Evolutionary conservation across 1,139 yeast species (phyloP), one percentile per base, ranked within the genome.

Genomic region (Yamadazyma atlantica): DNA sequence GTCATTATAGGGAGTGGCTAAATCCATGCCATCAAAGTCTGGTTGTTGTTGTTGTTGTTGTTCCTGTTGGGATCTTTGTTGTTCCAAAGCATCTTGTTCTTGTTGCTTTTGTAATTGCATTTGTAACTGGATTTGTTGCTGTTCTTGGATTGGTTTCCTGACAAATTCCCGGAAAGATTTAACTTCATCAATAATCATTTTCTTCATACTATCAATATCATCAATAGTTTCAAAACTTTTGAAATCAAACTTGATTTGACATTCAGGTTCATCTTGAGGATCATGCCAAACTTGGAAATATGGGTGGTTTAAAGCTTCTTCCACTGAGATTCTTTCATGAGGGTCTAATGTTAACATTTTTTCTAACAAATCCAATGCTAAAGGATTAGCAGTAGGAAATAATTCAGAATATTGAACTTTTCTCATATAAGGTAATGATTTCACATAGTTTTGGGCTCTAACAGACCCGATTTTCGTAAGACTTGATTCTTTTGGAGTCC

Each of bases 251-350:
- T 85, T 84, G 3, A 78, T 69, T 37, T 82, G 81, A 59, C 97
- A 89, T 32, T 74, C 82, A 4, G 96, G 96, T 60, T 92, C 98
- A 57, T 92, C 98, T 22, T 80, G 78, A 3, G 97, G 96, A 55
- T 92, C 98, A 58, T 90, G 97, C 98, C 98, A 92, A 25, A 92
- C 84, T 38, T 82, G 71, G 40, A 92, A 69, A 56, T 92, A 92
- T 6, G 96, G 95, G 61, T 92, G 98, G 44, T 79, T 78, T 42
- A 92, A 72, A 0, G 97, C 97, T 38, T 87, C 85, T 39, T 85
- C 89, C 2, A 90, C 97, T 0, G 94, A 79, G 35, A 92, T 88
- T 60, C 98, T 75, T 53, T 82, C 78, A 35, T 76, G 75, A 0
- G 98, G 97, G 57, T 92, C 97, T 43, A 92, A 75, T 10, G 95